Conservation (phyloP, 192 early-diverging fungal genomes). For the Lunasporangiospora selenospora region DNA sequence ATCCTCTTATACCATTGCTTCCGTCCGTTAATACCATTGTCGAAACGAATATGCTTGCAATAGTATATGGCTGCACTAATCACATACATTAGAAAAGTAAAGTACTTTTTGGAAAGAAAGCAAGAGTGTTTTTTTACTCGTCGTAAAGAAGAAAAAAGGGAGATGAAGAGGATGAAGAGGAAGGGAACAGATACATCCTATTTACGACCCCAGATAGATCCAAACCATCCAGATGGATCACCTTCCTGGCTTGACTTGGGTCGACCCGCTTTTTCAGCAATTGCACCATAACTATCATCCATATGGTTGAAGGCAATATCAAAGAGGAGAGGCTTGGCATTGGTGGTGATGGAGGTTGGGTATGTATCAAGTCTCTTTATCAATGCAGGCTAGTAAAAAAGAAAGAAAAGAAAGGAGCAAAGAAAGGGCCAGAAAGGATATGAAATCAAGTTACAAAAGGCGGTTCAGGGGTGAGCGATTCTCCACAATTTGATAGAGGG, state of each 20-base stretch:
- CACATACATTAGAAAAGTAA: too few relatives aligned
- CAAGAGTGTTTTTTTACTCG: too few relatives aligned
- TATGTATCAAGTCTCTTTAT: slow-evolving; percentile 62
- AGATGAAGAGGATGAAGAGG: too few relatives aligned
- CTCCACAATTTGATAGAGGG: too few relatives aligned
- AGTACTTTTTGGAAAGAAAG: too few relatives aligned
- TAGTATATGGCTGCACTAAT: too few relatives aligned
- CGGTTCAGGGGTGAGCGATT: too few relatives aligned
- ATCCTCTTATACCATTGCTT: too few relatives aligned
- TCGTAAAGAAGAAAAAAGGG: not conserved
- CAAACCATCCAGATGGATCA: slow-evolving; percentile 32
- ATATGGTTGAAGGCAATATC: slow-evolving; percentile 77
- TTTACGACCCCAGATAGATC: slow-evolving; percentile 47
- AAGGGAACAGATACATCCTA: slow-evolving; percentile 2
- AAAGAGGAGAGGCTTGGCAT: slow-evolving; percentile 78
- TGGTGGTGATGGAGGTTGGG: slow-evolving; percentile 47
- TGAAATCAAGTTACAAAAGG: too few relatives aligned
- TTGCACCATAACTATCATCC: slow-evolving; percentile 53
- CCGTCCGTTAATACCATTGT: not conserved
- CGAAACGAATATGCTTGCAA: not conserved
- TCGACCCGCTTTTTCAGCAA: slow-evolving; percentile 32
- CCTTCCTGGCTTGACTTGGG: slow-evolving; percentile 17
- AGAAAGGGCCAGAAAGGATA: not conserved
- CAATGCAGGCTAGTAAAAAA: slow-evolving; percentile 52
- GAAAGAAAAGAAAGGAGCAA: slow-evolving; percentile 8